Percentiles rank a stretch among this genome's conserved stretches.
phyloP scores from a whole-genome alignment of 2,329 filamentous ascomycete genomes.

The Aspergillus quadrilineatus region DNA sequence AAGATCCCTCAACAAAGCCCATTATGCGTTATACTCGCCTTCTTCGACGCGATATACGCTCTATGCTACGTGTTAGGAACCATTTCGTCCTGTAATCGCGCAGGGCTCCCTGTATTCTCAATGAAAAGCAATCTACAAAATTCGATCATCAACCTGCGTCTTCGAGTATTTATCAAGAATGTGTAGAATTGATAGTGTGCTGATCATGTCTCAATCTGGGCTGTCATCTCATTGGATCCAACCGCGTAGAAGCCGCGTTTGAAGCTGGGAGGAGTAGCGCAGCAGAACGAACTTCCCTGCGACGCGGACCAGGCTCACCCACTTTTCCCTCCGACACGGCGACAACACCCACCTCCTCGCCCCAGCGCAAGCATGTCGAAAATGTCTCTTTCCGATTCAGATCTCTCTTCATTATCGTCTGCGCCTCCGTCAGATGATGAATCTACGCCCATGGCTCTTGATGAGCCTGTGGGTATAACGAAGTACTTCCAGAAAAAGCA shows the following conservation, averaged over 20 bases:
- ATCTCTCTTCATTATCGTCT: slow-evolving; percentile 59
- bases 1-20: neutral
- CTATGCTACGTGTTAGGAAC: neutral
- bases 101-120: neutral
- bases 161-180: slow-evolving; percentile 9
- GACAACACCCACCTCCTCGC: slow-evolving; percentile 24
- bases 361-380: slow-evolving; percentile 31
- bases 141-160: neutral
- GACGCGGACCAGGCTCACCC: slow-evolving; percentile 22
- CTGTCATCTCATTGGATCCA: slow-evolving; percentile 26
- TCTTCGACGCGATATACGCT: neutral
- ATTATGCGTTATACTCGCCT: neutral
- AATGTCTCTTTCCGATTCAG: slow-evolving; percentile 55
- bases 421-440: slow-evolving; percentile 62
- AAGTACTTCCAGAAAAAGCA: slow-evolving; percentile 50
- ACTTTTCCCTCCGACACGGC: slow-evolving; percentile 13
- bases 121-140: slow-evolving; percentile 7
- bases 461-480: slow-evolving; percentile 43
- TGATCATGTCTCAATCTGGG: slow-evolving; percentile 25
- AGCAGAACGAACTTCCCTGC: slow-evolving; percentile 28
- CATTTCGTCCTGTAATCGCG: neutral
- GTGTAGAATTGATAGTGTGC: slow-evolving; percentile 16
- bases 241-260: slow-evolving; percentile 37
- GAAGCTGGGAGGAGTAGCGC: slow-evolving; percentile 26
- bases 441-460: slow-evolving; percentile 39